Evolutionary conservation across 164 flowering plant species (phyloP).

Genomic region (Vitis rupestris): DNA sequence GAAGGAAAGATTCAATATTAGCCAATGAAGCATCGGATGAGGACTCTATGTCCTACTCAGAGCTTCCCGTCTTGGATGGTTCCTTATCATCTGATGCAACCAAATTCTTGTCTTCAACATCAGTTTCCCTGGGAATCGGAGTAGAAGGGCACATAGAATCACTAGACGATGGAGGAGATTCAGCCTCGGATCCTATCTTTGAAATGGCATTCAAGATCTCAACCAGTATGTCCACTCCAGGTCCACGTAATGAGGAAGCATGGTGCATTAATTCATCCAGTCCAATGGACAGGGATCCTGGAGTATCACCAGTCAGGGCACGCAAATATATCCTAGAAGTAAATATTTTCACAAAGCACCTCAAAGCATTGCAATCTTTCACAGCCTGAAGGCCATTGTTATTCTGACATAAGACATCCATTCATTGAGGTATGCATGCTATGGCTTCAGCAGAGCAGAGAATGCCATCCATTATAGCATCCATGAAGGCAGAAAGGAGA

Average conservation of each 20-base stretch:
- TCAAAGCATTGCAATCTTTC: conserved; percentile 77
- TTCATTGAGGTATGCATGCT: conserved; percentile 85
- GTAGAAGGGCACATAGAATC: conserved; percentile 37
- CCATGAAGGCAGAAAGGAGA: conserved; percentile 80
- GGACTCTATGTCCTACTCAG: conserved; percentile 46
- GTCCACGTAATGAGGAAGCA: conserved; percentile 72
- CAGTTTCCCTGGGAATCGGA: conserved; percentile 88
- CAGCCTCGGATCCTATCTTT: conserved; percentile 64
- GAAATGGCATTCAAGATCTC: conserved; percentile 63
- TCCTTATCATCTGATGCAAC: conserved; percentile 44
- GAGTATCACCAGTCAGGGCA: conserved; percentile 67
- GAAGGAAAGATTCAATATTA: conserved; percentile 62
- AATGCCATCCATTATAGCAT: conserved; percentile 83
- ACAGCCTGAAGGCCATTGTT: conserved; percentile 87
- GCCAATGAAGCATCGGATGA: conserved; percentile 45
- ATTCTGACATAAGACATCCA: conserved; percentile 89
- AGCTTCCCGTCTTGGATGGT: conserved; percentile 36
- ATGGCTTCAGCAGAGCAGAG: conserved; percentile 86
- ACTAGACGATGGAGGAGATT: conserved; percentile 31
- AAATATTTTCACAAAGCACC: conserved; percentile 85
- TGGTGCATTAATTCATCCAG: conserved; percentile 94
- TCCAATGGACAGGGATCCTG: conserved; percentile 74
- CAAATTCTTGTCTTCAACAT: conserved; percentile 51
- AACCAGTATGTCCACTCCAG: conserved; percentile 82
- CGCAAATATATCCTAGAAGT: conserved; percentile 75